A percentile compares a stretch with the other conserved stretches of the same genome.
Evolutionary conservation across 2,329 filamentous ascomycete species (phyloP).

Genomic region (Sordariomycetes sp.): DNA sequence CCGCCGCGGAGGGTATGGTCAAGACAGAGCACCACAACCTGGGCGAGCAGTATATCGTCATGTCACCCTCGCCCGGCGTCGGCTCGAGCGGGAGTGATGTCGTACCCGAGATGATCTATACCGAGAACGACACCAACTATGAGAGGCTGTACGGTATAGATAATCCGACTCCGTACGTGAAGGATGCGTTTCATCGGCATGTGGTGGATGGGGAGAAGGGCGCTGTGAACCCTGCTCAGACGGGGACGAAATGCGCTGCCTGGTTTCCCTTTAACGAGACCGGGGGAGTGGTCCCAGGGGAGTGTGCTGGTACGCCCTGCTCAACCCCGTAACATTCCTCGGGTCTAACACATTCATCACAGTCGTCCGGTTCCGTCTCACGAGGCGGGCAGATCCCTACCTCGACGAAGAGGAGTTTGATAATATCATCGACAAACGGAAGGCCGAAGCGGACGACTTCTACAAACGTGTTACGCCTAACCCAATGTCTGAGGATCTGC

Average conservation of each 20-base stretch:
- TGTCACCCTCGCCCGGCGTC: slow-evolving; percentile 83
- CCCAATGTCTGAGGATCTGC: slow-evolving; percentile 85
- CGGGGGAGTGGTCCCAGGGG: slow-evolving; percentile 76
- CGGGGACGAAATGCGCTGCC: slow-evolving; percentile 80
- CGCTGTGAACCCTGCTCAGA: slow-evolving; percentile 69
- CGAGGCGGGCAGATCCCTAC: slow-evolving; percentile 63
- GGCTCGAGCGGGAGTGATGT: slow-evolving; percentile 73
- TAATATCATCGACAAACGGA: slow-evolving; percentile 75
- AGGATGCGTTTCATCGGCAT: slow-evolving; percentile 86
- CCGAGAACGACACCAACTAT: slow-evolving; percentile 90
- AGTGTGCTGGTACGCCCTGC: slow-evolving; percentile 65
- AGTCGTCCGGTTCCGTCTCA: slow-evolving; percentile 87
- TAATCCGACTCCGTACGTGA: slow-evolving; percentile 78
- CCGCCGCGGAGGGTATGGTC: slow-evolving; percentile 54
- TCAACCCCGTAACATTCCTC: slow-evolving; percentile 20
- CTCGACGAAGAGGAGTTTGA: slow-evolving; percentile 91
- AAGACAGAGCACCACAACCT: slow-evolving; percentile 72
- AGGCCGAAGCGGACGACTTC: slow-evolving; percentile 90
- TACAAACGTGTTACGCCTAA: slow-evolving; percentile 88
- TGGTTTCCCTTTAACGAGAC: slow-evolving; percentile 91
- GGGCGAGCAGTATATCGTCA: slow-evolving; percentile 71
- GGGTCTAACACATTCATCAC: not conserved
- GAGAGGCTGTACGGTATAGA: slow-evolving; percentile 63
- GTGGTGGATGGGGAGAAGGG: slow-evolving; percentile 74
- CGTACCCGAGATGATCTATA: slow-evolving; percentile 77